Base-by-base conservation (phyloP, 345 rosid genomes). In the Euphorbia lathyris region DNA sequence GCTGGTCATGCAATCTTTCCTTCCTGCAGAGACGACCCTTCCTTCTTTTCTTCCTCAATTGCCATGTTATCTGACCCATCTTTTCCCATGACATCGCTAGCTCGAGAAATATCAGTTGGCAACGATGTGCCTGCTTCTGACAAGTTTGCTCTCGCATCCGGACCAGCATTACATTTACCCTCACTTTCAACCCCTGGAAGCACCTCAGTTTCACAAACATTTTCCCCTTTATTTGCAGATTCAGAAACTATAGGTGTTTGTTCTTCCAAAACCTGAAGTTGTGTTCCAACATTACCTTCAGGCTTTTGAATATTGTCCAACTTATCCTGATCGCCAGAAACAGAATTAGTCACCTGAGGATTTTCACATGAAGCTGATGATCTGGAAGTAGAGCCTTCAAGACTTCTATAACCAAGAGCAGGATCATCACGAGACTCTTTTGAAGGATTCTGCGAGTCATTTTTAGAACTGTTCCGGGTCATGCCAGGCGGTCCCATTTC, bases 41-140 rank as follows among this genome's bases (percentile, higher is more conserved):
- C 30, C 20, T 40, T 43, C 42, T 69, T 73, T 25, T 52, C 74
- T 70, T 68, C 63, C 56, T 66, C 76, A 59, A 14, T 52, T 27
- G 29, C 71, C 40, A 19, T 34, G 27, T 56, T 71, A 30, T 74
- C 74, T 60, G 63, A 62, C 19, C 53, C 20, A 62, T 58, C 62
- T 73, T 67, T 74, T 47, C 68, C 45, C 42, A 66, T 69, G 56
- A 26, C 12, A 34, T 10, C 83, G 76, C 73, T 74, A 52, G 30
- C 77, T 59, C 62, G 62, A 57, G 67, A 58, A 17, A 47, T 16
- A 56, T 71, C 68, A 14, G n/a, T 48, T 9, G 65, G 63, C 72
- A 77, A 23, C 22, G 52, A 23, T 56, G 53, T 55, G 26, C 7
- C 16, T 10, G 30, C 73, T 56, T 74, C 74, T 3, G 56, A 9